phyloP scores from a whole-genome alignment of 2,329 filamentous ascomycete species.

The Blastomyces gilchristii region DNA sequence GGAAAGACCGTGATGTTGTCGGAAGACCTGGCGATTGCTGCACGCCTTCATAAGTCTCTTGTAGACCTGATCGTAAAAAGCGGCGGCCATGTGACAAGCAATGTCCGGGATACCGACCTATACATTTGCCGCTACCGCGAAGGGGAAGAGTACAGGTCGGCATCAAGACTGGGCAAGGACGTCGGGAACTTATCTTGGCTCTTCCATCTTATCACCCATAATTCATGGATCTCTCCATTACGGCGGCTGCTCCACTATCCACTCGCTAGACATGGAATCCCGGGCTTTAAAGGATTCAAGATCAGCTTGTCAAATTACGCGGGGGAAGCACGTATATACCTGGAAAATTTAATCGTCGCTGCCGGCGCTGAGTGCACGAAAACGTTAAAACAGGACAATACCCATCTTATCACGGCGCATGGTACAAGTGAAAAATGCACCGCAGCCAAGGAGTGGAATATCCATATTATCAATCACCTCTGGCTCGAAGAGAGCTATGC shows the following conservation, averaged over 20 bases:
- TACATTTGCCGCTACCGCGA: constrained; percentile 82
- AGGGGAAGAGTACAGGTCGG: constrained; percentile 64
- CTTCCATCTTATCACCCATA: constrained; percentile 79
- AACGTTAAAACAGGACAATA: constrained; percentile 90
- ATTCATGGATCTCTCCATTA: constrained; percentile 78
- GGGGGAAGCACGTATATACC: constrained; percentile 82
- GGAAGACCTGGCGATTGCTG: constrained; percentile 59
- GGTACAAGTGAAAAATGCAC: constrained; percentile 84
- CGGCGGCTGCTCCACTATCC: constrained; percentile 84
- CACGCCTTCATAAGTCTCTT: constrained; percentile 57
- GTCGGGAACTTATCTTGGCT: constrained; percentile 92
- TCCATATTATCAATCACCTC: constrained; percentile 83
- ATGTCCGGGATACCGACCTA: constrained; percentile 63
- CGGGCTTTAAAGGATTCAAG: constrained; percentile 62
- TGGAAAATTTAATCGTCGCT: constrained; percentile 82
- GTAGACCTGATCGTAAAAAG: constrained; percentile 59
- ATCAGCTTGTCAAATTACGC: constrained; percentile 96
- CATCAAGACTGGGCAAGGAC: constrained; percentile 65
- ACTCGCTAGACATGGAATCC: constrained; percentile 62
- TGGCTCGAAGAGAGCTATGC: constrained; percentile 98
- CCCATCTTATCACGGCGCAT: constrained; percentile 86
- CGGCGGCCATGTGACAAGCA: constrained; percentile 57
- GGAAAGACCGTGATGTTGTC: constrained; percentile 69
- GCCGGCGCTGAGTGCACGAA: constrained; percentile 84
- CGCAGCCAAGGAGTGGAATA: constrained; percentile 84